Evolutionary conservation across 1,284 basidiomycete genomes (phyloP), one percentile per base, ranked within the genome.

Genomic region (Salmacisia buchloeana): DNA sequence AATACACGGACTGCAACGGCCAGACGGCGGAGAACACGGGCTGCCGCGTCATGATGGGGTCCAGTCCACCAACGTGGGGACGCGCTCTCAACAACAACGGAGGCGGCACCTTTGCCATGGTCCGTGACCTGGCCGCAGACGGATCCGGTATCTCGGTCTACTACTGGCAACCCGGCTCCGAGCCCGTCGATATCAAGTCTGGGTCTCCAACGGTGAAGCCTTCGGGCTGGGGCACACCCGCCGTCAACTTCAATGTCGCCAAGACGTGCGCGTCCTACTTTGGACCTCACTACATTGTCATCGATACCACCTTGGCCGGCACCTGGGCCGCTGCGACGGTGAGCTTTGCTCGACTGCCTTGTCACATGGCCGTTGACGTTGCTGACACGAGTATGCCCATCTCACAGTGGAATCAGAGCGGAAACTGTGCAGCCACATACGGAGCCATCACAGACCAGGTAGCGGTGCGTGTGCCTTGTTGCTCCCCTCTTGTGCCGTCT

Each of bases 281-380:
- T 43, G 65, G 46, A 21, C 35, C 64, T 0, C 76, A 78, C 58
- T 71, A 67, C 29, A 73, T 79, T 58, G 56, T 74, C 39, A 73
- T 79, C 31, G 70, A 77, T 60, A 78, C 74, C 57, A 76, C 76
- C 2, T 68, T 78, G 13, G 76, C 75, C 49, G 77, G 77, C 7
- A 66, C 70, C 57, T 77, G 74, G 73, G 77, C 74, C 0, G 70
- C 45, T 2, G 61, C 64, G 58, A 69, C 70, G 4, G 38, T 25
- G 23, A 18, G n/a, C 18, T 12, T 15, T 31, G 35, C 31, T 2
- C 2, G 9, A 29, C 29, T 34, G 3, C 18, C 9, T 2, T 45
- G n/a, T 60, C 5, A 2, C 13, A 23, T 21, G 9, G 2, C 18
- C 41, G n/a, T n/a, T n/a, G n/a, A n/a, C n/a, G n/a, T n/a, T n/a